Evolutionary conservation across 345 rosid species (phyloP), one percentile per base, ranked within the genome.

Genomic region (Brassica nigra): DNA sequence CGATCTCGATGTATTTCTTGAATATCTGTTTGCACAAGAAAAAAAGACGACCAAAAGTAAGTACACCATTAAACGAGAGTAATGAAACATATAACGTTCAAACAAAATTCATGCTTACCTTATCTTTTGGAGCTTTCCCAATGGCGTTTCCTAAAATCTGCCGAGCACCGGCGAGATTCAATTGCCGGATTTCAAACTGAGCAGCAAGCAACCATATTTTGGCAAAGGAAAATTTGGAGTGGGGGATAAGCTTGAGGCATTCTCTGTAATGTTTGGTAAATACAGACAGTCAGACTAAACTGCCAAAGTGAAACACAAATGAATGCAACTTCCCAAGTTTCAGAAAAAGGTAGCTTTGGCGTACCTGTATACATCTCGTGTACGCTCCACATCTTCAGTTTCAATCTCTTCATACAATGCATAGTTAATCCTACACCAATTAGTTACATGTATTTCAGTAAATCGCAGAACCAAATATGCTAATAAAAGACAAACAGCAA

Each of bases 331-430:
- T 63, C 23, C 31, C 67, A 63, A 63, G 42, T 63, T 63, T 63
- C 67, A 30, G 39, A 62, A 14, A 14, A 62, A 8, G 20, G 12
- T n/a, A 6, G 9, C 61, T 54, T 54, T 54, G 6, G 27, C 27
- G 3, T 54, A 54, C 67, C 70, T 66, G 55, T 68, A 68, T 6
- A 68, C 71, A 68, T 6, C 58, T 27, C 71, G 57, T 12, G 71
- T 44, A 44, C 71, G 71, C 57, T 68, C 71, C 58, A 68, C 58
- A 44, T 68, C 71, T 42, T 44, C 16, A 3, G 36, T 20, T 27
- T 68, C 71, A 44, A 44, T 44, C 71, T 68, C 71, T 68, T 68
- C 71, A 44, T 68, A 68, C 33, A 68, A 7, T 42, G 71, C 71
- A 68, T 68, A 44, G 14, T 68, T 68, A 68, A 68, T 68, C 71